Evolutionary conservation across 129 eudicot genomes (phyloP), one percentile per base, ranked within the genome.

Genomic region (Arctium minus): DNA sequence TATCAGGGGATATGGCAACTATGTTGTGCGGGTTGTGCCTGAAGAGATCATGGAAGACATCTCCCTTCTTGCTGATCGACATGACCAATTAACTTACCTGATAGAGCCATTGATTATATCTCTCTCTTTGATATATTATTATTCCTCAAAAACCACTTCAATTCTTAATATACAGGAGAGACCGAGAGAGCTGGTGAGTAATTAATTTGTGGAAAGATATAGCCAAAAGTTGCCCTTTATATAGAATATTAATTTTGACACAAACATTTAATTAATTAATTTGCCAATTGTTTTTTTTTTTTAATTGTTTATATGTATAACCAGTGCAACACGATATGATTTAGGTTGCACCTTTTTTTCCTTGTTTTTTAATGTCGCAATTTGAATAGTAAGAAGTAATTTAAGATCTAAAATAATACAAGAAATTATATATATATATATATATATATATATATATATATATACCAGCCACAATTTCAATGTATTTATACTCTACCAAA

Each of bases 11-110:
- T 6, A 70, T 29, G 8, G 72, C 68, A 69, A 17, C 81, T 5
- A 85, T 48, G 11, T 85, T 9, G 12, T 80, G 88, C 8, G 88
- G 88, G 12, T 53, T 85, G 73, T 80, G 77, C 74, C 88, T 75
- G 27, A 85, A 75, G 3, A 85, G 81, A 70, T 85, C 88, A 69
- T 85, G 88, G 18, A 85, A 85, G 1, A 85, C 81, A 75, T 85
- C 85, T 12, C 86, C 86, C 8, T 35, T 72, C 79, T 84, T 84
- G 8, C 83, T 84, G 70, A 84, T 84, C 12, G 0, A 78, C 83
- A 73, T 78, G 13, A 62, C 70, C 80, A 13, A 82, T 82, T 65
- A 62, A 64, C 56, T 80, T 80, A 35, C 84, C 84, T 8, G 72
- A 80, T 53, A 50, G 15, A 71, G 72, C 77, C 83, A 80, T 48